A percentile compares a stretch with the other conserved stretches of the same genome.
phyloP scores from a whole-genome alignment of 345 rosid genomes.

The Combretum micranthum region DNA sequence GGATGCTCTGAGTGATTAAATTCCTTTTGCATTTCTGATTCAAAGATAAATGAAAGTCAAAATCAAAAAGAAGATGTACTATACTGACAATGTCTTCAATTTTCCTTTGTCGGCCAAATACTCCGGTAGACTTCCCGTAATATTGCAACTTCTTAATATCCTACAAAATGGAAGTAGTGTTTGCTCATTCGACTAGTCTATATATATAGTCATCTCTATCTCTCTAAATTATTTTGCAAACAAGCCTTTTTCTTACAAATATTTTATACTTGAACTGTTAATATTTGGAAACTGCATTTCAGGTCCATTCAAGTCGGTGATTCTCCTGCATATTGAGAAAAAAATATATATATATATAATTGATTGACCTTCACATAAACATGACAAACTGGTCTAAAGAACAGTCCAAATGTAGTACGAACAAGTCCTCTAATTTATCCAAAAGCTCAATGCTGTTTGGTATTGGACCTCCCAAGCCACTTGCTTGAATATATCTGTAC shows the following conservation, averaged over 20 bases:
- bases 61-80: not conserved
- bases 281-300: slow-evolving; percentile 6
- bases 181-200: not conserved
- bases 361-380: not conserved
- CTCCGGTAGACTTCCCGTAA: slow-evolving; percentile 32
- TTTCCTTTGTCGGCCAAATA: slow-evolving; percentile 21
- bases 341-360: not conserved
- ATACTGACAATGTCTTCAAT: slow-evolving; percentile 38
- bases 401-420: not conserved
- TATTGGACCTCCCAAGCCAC: slow-evolving; percentile 13
- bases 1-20: too few species aligned
- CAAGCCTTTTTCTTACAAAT: slow-evolving; percentile 4
- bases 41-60: too few species aligned
- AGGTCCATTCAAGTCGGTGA: slow-evolving; percentile 4
- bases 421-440: not conserved
- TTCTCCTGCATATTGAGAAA: slow-evolving; percentile 13
- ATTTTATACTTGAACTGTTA: not conserved
- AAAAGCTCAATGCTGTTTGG: not conserved
- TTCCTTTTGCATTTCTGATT: too few species aligned
- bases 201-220: not conserved
- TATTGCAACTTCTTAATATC: slow-evolving; percentile 50
- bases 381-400: too few species aligned
- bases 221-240: not conserved
- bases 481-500: not conserved
- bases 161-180: slow-evolving; percentile 18